phyloP scores from a whole-genome alignment of 352 stramenopile species.

The Phytopythium delawarense region DNA sequence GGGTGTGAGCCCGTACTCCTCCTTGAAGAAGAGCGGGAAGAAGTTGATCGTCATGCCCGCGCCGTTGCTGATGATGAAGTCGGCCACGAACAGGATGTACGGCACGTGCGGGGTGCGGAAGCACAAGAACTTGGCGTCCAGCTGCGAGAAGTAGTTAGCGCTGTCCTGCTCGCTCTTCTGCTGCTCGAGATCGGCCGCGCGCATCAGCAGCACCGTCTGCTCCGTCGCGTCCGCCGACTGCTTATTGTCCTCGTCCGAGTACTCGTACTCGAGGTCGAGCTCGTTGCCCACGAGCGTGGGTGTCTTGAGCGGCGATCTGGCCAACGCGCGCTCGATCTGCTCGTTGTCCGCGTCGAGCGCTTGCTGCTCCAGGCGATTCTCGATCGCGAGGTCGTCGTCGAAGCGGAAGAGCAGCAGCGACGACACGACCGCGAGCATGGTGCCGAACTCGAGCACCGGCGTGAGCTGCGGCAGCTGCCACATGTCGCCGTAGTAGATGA shows the following conservation, averaged over 20 bases:
- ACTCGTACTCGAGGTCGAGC: constrained; percentile 67
- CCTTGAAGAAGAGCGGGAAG: constrained; percentile 81
- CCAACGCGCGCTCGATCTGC: neutral
- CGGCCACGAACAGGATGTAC: constrained; percentile 60
- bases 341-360: neutral
- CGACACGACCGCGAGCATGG: constrained; percentile 41
- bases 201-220: neutral
- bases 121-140: constrained; percentile 50
- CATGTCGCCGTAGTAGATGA: constrained; percentile 56
- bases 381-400: constrained; percentile 44
- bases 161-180: constrained; percentile 15
- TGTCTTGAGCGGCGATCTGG: constrained; percentile 39
- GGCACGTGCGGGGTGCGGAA: constrained; percentile 67
- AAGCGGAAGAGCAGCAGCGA: constrained; percentile 55
- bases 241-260: constrained; percentile 31
- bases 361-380: neutral
- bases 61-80: constrained; percentile 85
- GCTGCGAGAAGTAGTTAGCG: constrained; percentile 4
- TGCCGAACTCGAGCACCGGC: constrained; percentile 56
- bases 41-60: constrained; percentile 85
- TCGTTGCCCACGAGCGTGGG: constrained; percentile 41
- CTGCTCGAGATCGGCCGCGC: constrained; percentile 14
- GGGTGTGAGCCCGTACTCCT: constrained; percentile 70
- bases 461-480: constrained; percentile 56
- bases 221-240: neutral